Conservation (phyloP, 2,329 filamentous ascomycete species). For the Hymenotorrendiella dingleyae region DNA sequence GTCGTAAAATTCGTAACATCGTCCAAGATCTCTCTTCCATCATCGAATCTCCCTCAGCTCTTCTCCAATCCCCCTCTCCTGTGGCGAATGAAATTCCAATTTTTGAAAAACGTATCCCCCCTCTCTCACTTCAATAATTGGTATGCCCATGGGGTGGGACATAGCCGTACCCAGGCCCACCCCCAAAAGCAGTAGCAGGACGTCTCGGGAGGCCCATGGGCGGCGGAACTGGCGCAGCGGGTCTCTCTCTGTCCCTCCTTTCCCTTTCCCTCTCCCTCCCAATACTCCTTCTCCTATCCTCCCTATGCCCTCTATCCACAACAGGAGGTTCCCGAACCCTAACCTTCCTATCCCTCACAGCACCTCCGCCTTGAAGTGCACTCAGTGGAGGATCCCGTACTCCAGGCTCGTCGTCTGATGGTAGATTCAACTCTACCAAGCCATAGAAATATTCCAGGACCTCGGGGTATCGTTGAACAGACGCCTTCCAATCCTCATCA, state of each 20-base stretch:
- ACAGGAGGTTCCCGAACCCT: slow-evolving; percentile 19
- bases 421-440: slow-evolving; percentile 60
- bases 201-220: slow-evolving; percentile 4
- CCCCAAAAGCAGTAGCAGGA: slow-evolving; percentile 3
- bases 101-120: neutral
- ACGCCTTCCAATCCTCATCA: slow-evolving; percentile 72
- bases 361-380: slow-evolving; percentile 22
- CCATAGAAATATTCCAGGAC: slow-evolving; percentile 77
- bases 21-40: too few relatives aligned
- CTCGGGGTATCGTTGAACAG: slow-evolving; percentile 71
- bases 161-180: slow-evolving; percentile 3
- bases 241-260: slow-evolving; percentile 10
- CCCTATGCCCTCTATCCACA: slow-evolving; percentile 15
- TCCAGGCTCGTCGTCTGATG: slow-evolving; percentile 52
- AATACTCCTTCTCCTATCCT: slow-evolving; percentile 12
- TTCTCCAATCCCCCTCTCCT: too few relatives aligned
- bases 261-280: slow-evolving; percentile 12
- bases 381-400: slow-evolving; percentile 57
- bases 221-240: slow-evolving; percentile 13
- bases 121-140: neutral
- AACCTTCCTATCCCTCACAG: slow-evolving; percentile 22
- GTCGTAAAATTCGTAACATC: too few relatives aligned
- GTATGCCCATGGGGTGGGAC: slow-evolving; percentile 7
- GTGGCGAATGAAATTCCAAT: too few relatives aligned
- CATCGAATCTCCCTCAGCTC: too few relatives aligned